Evolutionary conservation across 2,329 filamentous ascomycete genomes (phyloP), one percentile per base, ranked within the genome.

Genomic region (Colletotrichum spinosum): DNA sequence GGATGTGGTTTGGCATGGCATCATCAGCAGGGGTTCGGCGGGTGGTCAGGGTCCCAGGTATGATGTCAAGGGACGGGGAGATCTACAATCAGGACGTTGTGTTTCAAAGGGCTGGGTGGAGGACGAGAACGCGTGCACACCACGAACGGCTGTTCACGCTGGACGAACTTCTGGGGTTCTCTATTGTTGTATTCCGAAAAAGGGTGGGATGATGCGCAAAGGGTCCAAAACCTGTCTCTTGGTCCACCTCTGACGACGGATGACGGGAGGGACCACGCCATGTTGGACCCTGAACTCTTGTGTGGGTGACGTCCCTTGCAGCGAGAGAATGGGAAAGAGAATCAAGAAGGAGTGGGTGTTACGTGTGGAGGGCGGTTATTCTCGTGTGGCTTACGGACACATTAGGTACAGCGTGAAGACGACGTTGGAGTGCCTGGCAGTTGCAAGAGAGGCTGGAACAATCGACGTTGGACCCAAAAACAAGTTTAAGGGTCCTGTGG

Each of bases 401-500:
- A 10, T n/a, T 3, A 45, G 8, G 8, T 45, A 6, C 10, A 9
- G 12, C 13, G 12, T 48, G 35, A 37, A 39, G 35, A 33, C 56
- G 62, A 65, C 45, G 51, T 53, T 51, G 51, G 51, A 44, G 50
- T 52, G 39, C 13, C 50, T 15, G 51, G 11, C 33, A 48, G 42
- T 58, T 53, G 25, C 25, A 25, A 25, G 25, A 25, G 25, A 25
- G 25, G 25, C 25, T 39, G 48, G 51, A 39, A 58, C 44, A 52
- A 12, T 51, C 52, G n/a, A 17, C 44, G n/a, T 39, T n/a, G 13
- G 33, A 35, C 10, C 45, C 15, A 42, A 65, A 65, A 62, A 53
- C 58, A 65, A 65, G 63, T 63, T 57, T 65, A 38, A 55, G 60
- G 54, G 49, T 60, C 60, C 49, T 67, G 60, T 67, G 64, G 64